These are phyloP conservation scores for Pseudocercospora eumusae DNA, from an alignment of 2,329 filamentous ascomycete genomes.

Conservation along the genomic window DNA sequence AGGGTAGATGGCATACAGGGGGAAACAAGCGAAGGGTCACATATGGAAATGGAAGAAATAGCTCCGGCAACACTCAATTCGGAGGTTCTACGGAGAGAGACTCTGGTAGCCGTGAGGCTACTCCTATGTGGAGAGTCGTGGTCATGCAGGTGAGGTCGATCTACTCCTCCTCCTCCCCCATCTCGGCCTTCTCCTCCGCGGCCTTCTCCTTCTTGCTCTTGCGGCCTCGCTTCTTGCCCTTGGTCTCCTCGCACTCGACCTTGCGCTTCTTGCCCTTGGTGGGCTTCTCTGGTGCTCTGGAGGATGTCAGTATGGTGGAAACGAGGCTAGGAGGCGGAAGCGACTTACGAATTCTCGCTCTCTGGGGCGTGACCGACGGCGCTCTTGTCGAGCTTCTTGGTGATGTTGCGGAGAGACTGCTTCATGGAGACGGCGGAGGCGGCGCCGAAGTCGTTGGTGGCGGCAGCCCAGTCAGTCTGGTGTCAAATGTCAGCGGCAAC, in stretches of 20 bases:
- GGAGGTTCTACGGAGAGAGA: not conserved
- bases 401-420: constrained; percentile 22
- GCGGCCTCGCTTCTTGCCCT: constrained; percentile 29
- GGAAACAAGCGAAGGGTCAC: too few species aligned
- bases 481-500: constrained; percentile 6
- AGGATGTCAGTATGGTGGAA: not conserved
- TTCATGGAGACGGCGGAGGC: constrained; percentile 34
- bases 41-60: not conserved
- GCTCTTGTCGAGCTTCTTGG: constrained; percentile 37
- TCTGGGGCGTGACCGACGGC: constrained; percentile 23
- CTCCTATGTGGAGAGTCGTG: not conserved
- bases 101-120: not conserved
- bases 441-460: constrained; percentile 32
- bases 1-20: too few species aligned
- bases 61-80: not conserved
- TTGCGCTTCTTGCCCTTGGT: constrained; percentile 37
- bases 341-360: constrained; percentile 6
- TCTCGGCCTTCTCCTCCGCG: constrained; percentile 46
- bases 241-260: constrained; percentile 10
- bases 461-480: constrained; percentile 36
- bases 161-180: constrained; percentile 46
- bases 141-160: not conserved
- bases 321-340: not conserved
- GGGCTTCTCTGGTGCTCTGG: not conserved
- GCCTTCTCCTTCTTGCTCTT: constrained; percentile 43